Base-by-base conservation (phyloP, 805 yeast genomes). In the Monosporozyma siamensis region DNA sequence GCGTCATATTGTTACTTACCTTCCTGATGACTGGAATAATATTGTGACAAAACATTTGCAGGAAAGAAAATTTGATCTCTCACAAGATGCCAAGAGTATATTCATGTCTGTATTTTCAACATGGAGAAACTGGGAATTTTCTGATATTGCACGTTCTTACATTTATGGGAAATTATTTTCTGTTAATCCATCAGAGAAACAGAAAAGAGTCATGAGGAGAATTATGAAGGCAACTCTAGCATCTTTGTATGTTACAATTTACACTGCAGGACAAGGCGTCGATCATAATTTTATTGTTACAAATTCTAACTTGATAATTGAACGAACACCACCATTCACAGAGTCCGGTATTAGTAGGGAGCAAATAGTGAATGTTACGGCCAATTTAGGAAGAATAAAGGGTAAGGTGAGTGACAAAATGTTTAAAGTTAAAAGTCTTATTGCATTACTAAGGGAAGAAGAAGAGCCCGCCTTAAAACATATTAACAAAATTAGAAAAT, bases 71-170 rank as follows among this genome's bases (percentile, higher is more conserved):
- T 71, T 77, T 67, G 58, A 59, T 14, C 68, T 75, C 0, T 80
- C 86, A 0, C 48, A 46, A 0, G 64, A 70, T 46, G 88, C 88
- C 0, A 67, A 69, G 45, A 64, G 67, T 7, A 70, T 70, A 12
- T 83, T 85, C 2, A 59, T 77, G 20, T 64, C 69, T 3, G 69
- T 78, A 1, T 87, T 88, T 52, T 68, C 79, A 0, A 67, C 71
- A 11, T 92, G 97, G 97, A 75, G 97, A 67, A 77, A 78, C 45
- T 89, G 97, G 97, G 98, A 90, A 52, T 80, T 83, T 35, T 69
- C 78, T 25, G 75, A 76, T 51, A 72, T 78, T 18, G 71, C 72
- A n/a, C 65, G 72, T 30, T 72, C 79, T 41, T 75, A 68, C 43
- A 67, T 83, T 20, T 77, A 82, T 51, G 59, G 61, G 25, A 66